Base-by-base conservation (phyloP, 306 rosid species). In the Quercus cerris region DNA sequence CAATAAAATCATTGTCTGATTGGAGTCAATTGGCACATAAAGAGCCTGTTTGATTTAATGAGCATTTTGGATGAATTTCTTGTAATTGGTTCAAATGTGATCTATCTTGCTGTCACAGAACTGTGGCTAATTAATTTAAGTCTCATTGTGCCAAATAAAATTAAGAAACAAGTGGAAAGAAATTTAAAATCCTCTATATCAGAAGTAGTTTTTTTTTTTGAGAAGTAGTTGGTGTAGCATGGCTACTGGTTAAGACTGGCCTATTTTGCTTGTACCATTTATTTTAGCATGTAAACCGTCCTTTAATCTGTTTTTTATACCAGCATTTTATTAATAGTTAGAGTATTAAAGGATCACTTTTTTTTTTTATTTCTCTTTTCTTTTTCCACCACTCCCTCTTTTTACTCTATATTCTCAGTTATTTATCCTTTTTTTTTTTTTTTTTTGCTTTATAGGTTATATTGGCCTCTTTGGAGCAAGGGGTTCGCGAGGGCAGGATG, bases 401-500 rank as follows among this genome's bases (percentile, higher is more conserved):
- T 17, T 25, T 15, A 25, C 84, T 23, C 22, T 55, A 23, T 78
- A 80, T 56, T 74, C 54, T 75, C 35, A 62, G 66, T 4, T 19
- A 51, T 72, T 57, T 11, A 19, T 49, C 54, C 54, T 70, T 52
- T 77, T 79, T 41, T 77, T 73, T 27, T 23, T 23, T 70, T 52
- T 77, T 79, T 41, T 77, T 73, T 27, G 72, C 67, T 64, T 66
- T 82, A 23, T 80, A 95, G 99, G 98, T 93, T 84, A 91, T 95
- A 80, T 76, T 88, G 81, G 97, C 95, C 78, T 93, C 99, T 25
- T 82, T 95, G 89, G 94, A 95, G 93, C 94, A 95, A 84, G 99
- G 99, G 75, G 92, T 95, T 90, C 89, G 97, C 70, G 98, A 95
- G 88, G 99, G 99, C 71, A 89, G 99, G 86, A 80, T 89, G 81